Conservation (phyloP, 192 early-diverging fungal genomes). For the Coemansia asiatica region DNA sequence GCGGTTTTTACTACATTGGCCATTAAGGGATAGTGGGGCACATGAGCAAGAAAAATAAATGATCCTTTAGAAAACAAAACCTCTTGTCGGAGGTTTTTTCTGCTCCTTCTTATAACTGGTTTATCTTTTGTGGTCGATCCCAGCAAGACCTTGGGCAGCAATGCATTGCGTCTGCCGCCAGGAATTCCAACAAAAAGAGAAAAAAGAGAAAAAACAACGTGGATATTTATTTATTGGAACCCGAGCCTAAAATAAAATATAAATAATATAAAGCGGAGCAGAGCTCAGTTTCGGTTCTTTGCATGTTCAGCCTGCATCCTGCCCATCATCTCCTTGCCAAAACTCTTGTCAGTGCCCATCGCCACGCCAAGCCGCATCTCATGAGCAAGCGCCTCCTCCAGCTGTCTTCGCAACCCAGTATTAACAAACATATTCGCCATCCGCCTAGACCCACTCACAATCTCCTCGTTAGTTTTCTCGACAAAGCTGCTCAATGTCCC, state of each 20-base stretch:
- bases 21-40: background rate
- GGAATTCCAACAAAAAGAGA: no score
- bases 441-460: slow-evolving; percentile 21
- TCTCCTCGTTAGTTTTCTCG: slow-evolving; percentile 22
- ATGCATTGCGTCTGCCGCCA: no score
- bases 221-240: background rate
- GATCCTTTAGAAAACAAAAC: background rate
- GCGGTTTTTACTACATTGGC: background rate
- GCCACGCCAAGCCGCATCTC: slow-evolving; percentile 47
- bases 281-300: background rate
- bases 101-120: background rate
- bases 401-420: slow-evolving; percentile 22
- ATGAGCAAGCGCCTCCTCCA: slow-evolving; percentile 27
- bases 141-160: no score
- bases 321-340: slow-evolving; percentile 30
- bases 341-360: slow-evolving; percentile 29
- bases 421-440: slow-evolving; percentile 23
- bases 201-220: background rate
- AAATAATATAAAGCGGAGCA: background rate
- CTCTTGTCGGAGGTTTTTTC: background rate
- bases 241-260: background rate
- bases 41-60: background rate
- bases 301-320: slow-evolving; percentile 23
- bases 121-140: background rate
- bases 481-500: slow-evolving; percentile 21